These are phyloP conservation scores for Rhododendron mucronatum DNA, from an alignment of 148 eudicot species.

Conservation along the genomic window DNA sequence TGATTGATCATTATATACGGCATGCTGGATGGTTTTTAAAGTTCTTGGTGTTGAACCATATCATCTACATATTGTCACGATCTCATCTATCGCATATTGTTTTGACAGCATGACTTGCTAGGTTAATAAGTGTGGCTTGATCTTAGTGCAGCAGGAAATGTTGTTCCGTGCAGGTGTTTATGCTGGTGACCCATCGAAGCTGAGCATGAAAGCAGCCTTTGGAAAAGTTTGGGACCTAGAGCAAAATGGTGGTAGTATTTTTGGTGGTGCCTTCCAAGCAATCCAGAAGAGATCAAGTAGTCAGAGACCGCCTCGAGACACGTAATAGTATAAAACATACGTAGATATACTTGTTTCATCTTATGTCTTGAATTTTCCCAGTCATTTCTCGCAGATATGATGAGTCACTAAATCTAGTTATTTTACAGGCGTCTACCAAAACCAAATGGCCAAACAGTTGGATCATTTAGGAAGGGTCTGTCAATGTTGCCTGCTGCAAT, in stretches of 20 bases:
- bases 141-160: background rate
- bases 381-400: slow-evolving; percentile 5
- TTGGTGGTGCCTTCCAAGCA: slow-evolving; percentile 68
- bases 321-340: slow-evolving; percentile 33
- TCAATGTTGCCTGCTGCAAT: slow-evolving; percentile 73
- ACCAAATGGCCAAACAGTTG: slow-evolving; percentile 90
- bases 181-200: slow-evolving; percentile 86
- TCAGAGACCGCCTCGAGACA: slow-evolving; percentile 57
- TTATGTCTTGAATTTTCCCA: background rate
- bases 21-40: background rate
- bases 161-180: slow-evolving; percentile 59
- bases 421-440: slow-evolving; percentile 67
- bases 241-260: slow-evolving; percentile 76
- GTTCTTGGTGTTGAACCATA: background rate
- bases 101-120: background rate
- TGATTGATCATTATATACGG: background rate
- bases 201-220: slow-evolving; percentile 93
- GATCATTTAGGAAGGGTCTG: slow-evolving; percentile 78
- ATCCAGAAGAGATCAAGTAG: slow-evolving; percentile 50
- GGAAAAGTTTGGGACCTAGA: slow-evolving; percentile 83
- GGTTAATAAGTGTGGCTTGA: slow-evolving; percentile 1
- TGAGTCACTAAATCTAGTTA: slow-evolving; percentile 6
- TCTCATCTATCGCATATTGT: background rate
- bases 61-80: background rate
- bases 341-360: background rate